Conservation (phyloP, 2,329 filamentous ascomycete species). For the Incumbomyces delicatus region DNA sequence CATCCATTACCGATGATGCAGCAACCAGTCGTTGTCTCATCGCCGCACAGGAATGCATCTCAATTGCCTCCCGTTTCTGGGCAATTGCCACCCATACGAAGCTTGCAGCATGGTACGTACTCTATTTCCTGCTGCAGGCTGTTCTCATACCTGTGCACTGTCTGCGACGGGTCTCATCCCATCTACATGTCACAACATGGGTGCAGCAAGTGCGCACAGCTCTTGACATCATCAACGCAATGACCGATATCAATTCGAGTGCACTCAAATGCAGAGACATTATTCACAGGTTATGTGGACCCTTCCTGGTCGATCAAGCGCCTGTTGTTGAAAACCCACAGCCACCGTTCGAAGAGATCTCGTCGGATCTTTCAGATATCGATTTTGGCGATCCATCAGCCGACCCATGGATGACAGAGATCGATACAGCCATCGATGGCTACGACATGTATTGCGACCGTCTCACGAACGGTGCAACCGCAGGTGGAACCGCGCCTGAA, state of each 20-base stretch:
- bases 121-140: conserved; percentile 39
- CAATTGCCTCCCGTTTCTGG: conserved; percentile 34
- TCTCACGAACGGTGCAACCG: conserved; percentile 12
- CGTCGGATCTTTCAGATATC: conserved; percentile 1
- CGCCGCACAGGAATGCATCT: conserved; percentile 32
- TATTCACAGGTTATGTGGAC: conserved; percentile 13
- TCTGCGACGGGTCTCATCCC: conserved; percentile 31
- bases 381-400: conserved; percentile 5
- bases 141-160: conserved; percentile 36
- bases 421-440: conserved; percentile 15
- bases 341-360: too few species aligned
- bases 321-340: too few species aligned
- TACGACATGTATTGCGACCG: conserved; percentile 15
- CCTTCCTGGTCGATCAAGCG: too few species aligned
- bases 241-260: conserved; percentile 14
- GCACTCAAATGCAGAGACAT: conserved; percentile 15
- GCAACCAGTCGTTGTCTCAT: conserved; percentile 32
- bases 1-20: conserved; percentile 29
- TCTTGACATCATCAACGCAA: conserved; percentile 13
- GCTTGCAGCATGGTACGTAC: conserved; percentile 36
- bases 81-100: conserved; percentile 31
- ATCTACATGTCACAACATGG: conserved; percentile 23
- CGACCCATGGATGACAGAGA: conserved; percentile 15
- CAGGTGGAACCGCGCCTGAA: not conserved
- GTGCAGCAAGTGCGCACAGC: conserved; percentile 10